phyloP scores from a whole-genome alignment of 306 rosid species.

The Chamaecrista fasciculata region DNA sequence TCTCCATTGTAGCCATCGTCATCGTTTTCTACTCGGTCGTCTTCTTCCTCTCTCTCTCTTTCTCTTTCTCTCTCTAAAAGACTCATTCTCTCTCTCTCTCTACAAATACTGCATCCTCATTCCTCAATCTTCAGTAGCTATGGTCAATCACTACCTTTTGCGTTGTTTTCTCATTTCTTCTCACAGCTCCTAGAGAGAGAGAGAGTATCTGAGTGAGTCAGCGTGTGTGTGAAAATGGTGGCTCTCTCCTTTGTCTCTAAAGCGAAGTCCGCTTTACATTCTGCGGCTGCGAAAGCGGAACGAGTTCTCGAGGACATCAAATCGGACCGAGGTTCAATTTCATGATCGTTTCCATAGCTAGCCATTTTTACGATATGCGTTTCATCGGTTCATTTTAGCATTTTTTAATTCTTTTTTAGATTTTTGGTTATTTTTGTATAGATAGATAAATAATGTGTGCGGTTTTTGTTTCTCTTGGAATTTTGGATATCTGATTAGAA shows the following conservation, averaged over 20 bases:
- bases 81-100: background rate
- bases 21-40: background rate
- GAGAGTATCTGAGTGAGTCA: background rate
- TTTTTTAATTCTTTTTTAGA: constrained; percentile 28
- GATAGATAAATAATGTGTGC: background rate
- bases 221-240: constrained; percentile 51
- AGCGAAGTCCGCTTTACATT: constrained; percentile 85
- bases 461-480: background rate
- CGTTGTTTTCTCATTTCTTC: background rate
- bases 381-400: constrained; percentile 3
- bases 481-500: background rate
- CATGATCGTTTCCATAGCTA: background rate
- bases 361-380: background rate
- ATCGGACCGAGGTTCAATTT: constrained; percentile 57
- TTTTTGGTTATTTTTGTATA: background rate
- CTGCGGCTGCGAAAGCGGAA: constrained; percentile 97
- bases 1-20: background rate
- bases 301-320: constrained; percentile 68
- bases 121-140: background rate
- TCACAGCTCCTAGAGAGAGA: background rate
- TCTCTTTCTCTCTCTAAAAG: background rate
- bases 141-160: background rate
- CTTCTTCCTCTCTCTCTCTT: background rate
- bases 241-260: constrained; percentile 74
- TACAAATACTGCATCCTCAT: background rate